These are phyloP conservation scores for Blastobotrys indianensis DNA, from an alignment of 1,139 yeast species.

Conservation along the genomic window DNA sequence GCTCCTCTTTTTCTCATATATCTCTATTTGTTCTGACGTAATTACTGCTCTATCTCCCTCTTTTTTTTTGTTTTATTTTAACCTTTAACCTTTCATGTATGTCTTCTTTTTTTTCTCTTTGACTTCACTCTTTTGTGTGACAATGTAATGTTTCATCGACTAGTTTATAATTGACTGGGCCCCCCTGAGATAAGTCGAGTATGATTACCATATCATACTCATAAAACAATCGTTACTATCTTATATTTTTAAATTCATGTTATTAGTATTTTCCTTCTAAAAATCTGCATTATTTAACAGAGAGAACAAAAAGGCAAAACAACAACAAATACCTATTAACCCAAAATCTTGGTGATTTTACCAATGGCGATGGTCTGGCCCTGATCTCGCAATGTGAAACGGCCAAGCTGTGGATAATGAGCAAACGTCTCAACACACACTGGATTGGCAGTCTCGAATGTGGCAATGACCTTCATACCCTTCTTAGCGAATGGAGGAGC, in stretches of 20 bases:
- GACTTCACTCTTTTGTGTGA: background rate
- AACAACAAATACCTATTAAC: slow-evolving; percentile 26
- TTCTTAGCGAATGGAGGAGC: slow-evolving; percentile 67
- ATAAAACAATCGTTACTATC: too few species aligned
- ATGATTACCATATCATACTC: too few species aligned
- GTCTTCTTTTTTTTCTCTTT: slow-evolving; percentile 7
- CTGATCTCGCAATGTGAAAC: slow-evolving; percentile 97
- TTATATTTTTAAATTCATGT: background rate
- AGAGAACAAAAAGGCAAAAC: slow-evolving; percentile 29
- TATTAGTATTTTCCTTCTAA: background rate
- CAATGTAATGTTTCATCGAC: too few species aligned
- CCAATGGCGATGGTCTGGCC: slow-evolving; percentile 98
- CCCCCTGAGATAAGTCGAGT: too few species aligned
- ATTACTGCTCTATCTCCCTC: too few species aligned
- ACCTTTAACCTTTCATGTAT: background rate
- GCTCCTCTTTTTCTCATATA: background rate
- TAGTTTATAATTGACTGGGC: too few species aligned
- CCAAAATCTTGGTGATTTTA: slow-evolving; percentile 54
- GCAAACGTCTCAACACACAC: slow-evolving; percentile 90
- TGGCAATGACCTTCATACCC: slow-evolving; percentile 97
- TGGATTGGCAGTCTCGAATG: slow-evolving; percentile 75
- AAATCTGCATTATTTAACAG: background rate
- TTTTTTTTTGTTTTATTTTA: slow-evolving; percentile 1
- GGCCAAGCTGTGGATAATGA: slow-evolving; percentile 92
- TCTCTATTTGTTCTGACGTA: too few species aligned